These are phyloP conservation scores for Debaryomyces udenii DNA, from an alignment of 1,139 yeast species.

Conservation along the genomic window DNA sequence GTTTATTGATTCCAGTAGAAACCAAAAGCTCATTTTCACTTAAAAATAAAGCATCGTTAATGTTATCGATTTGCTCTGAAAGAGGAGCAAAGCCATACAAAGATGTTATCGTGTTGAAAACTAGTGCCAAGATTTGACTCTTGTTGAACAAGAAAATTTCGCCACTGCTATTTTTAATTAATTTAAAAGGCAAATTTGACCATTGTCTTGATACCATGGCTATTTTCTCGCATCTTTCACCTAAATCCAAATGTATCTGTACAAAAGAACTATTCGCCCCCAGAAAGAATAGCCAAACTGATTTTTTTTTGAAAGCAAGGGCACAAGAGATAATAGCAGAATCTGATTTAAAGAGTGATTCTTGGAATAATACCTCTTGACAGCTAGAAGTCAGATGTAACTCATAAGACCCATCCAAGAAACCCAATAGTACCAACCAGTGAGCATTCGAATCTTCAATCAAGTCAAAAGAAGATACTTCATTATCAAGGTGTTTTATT, in stretches of 20 bases:
- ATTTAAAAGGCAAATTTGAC: conserved; percentile 19
- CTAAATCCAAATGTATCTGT: conserved; percentile 16
- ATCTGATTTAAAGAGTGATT: conserved; percentile 4
- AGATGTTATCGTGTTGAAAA: conserved; percentile 4
- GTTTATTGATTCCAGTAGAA: neutral
- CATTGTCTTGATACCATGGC: conserved; percentile 11
- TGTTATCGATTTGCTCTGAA: conserved; percentile 2
- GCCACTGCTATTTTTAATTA: conserved; percentile 12
- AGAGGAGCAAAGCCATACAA: conserved; percentile 13
- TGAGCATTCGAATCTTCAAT: conserved; percentile 11
- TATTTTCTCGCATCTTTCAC: neutral
- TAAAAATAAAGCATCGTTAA: conserved; percentile 17
- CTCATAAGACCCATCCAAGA: conserved; percentile 20
- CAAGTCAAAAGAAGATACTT: conserved; percentile 16
- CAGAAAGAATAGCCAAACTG: conserved; percentile 20
- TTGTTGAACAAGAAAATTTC: conserved; percentile 18
- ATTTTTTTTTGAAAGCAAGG: neutral
- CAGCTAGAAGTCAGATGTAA: conserved; percentile 13
- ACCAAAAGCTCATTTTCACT: conserved; percentile 7
- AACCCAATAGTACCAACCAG: conserved; percentile 17
- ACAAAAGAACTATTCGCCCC: conserved; percentile 20
- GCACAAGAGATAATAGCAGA: conserved; percentile 9
- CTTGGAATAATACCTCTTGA: conserved; percentile 12
- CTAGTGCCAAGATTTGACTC: conserved; percentile 8
- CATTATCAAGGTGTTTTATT: neutral